Evolutionary conservation across 1,139 yeast species (phyloP).

Genomic region (Taiozyma onychis): DNA sequence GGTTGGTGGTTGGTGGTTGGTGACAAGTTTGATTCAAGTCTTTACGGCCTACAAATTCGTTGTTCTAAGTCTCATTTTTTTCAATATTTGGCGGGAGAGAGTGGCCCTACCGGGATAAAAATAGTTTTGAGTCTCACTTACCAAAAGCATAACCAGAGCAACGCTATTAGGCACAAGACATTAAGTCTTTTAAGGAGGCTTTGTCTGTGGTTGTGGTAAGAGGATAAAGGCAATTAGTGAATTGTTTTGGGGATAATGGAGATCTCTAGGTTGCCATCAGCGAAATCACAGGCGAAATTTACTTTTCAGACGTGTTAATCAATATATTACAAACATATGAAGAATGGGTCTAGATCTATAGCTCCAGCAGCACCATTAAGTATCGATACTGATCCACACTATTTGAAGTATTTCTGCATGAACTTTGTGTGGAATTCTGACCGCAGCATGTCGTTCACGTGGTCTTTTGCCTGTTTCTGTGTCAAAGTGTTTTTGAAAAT

Average conservation of each 20-base stretch:
- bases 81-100: not conserved
- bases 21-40: too few relatives aligned
- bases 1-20: not conserved
- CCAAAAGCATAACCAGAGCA: too few relatives aligned
- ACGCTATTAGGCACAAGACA: not conserved
- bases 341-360: not conserved
- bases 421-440: constrained; percentile 71
- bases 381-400: not conserved
- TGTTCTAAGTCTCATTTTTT: not conserved
- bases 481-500: constrained; percentile 35
- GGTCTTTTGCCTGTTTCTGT: constrained; percentile 28
- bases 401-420: constrained; percentile 54
- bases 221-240: too few relatives aligned
- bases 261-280: not conserved
- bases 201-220: too few relatives aligned
- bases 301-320: not conserved
- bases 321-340: too few relatives aligned
- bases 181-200: too few relatives aligned
- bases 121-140: not conserved
- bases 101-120: not conserved
- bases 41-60: not conserved
- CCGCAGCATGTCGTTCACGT: constrained; percentile 59
- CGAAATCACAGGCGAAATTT: not conserved
- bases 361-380: not conserved
- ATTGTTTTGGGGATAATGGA: not conserved